Conservation (phyloP, 208 protist genomes). For the Vickermania ingenoplastis region DNA sequence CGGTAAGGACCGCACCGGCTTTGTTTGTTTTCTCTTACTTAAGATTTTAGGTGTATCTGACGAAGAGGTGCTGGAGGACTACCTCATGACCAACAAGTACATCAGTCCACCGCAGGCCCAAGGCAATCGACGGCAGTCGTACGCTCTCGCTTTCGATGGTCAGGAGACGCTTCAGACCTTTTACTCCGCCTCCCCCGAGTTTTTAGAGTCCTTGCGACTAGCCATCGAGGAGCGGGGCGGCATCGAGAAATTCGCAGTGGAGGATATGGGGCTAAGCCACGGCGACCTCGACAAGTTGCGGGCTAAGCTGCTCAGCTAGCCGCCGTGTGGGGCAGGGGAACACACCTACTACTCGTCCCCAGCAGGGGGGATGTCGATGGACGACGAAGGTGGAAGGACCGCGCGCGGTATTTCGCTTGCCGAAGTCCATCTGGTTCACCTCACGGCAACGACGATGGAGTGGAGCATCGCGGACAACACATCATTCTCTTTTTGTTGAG, state of each 20-base stretch:
- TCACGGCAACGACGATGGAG: too few relatives aligned
- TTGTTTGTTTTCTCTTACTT: constrained; percentile 16
- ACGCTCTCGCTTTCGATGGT: not conserved
- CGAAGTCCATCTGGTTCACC: too few relatives aligned
- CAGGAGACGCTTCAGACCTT: constrained; percentile 15
- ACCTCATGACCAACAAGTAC: constrained; percentile 25
- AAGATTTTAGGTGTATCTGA: constrained; percentile 17
- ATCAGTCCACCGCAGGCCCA: not conserved
- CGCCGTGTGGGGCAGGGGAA: too few relatives aligned
- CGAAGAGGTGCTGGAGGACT: constrained; percentile 19
- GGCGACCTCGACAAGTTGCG: constrained; percentile 20
- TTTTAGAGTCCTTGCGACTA: constrained; percentile 12
- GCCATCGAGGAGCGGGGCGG: constrained; percentile 17
- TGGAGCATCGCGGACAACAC: too few relatives aligned
- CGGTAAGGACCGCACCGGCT: constrained; percentile 35
- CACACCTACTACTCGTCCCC: too few relatives aligned
- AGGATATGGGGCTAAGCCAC: constrained; percentile 20
- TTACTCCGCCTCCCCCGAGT: constrained; percentile 16
- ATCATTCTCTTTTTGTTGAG: too few relatives aligned
- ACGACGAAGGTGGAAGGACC: too few relatives aligned
- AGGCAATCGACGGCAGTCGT: not conserved
- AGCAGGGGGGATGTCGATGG: too few relatives aligned
- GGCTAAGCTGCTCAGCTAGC: constrained; percentile 20
- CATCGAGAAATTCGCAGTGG: constrained; percentile 15
- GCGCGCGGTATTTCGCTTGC: too few relatives aligned